A percentile compares a stretch with the other conserved stretches of the same genome.
Conservation (phyloP, 2,329 filamentous ascomycete genomes). For the Penicillium vulpinum region DNA sequence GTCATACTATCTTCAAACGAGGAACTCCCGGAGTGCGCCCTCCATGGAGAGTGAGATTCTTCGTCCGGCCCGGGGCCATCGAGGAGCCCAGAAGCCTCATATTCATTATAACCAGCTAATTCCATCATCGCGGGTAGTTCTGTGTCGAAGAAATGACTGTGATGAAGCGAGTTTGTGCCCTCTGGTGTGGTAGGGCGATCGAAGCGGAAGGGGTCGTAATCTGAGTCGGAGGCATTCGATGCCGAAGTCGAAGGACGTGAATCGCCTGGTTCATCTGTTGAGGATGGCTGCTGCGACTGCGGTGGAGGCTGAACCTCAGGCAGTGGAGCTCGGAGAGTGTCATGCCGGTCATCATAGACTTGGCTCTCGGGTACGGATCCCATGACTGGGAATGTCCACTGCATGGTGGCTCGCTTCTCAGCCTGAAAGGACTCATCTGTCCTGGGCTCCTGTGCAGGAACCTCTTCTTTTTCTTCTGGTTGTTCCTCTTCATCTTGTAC, state of each 20-base stretch:
- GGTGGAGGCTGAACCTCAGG: conserved; percentile 11
- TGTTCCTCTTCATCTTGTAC: conserved; percentile 23
- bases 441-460: conserved; percentile 1
- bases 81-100: conserved; percentile 57
- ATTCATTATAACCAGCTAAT: conserved; percentile 47
- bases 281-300: conserved; percentile 5
- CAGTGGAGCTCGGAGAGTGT: conserved; percentile 36
- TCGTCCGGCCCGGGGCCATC: conserved; percentile 56
- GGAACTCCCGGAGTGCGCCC: conserved; percentile 13
- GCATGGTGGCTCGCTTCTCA: conserved; percentile 47
- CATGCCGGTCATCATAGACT: conserved; percentile 25
- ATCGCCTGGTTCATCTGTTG: conserved; percentile 28
- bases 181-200: conserved; percentile 36
- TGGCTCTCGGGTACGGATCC: conserved; percentile 19
- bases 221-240: conserved; percentile 38
- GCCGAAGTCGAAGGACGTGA: conserved; percentile 43
- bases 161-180: conserved; percentile 13
- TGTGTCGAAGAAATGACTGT: conserved; percentile 43
- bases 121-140: conserved; percentile 47
- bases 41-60: conserved; percentile 44
- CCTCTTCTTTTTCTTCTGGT: conserved; percentile 9
- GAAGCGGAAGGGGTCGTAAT: conserved; percentile 47
- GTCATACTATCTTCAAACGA: conserved; percentile 18
- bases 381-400: conserved; percentile 57
- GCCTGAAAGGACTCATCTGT: conserved; percentile 26